These are phyloP conservation scores for Bathelium albidoporum DNA, from an alignment of 495 filamentous ascomycete genomes.

Conservation along the genomic window DNA sequence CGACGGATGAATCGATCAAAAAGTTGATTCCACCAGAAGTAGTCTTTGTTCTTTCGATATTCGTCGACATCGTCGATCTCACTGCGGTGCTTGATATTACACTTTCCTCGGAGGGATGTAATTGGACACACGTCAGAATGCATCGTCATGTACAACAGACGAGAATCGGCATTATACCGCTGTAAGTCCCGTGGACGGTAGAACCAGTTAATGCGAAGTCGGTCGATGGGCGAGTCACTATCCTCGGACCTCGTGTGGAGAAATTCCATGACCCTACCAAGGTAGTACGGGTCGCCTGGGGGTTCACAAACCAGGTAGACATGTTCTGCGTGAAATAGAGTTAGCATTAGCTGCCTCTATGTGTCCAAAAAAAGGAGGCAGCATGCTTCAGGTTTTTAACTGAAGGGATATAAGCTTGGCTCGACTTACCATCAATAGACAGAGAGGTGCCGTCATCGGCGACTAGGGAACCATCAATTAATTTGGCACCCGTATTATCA, in stretches of 20 bases:
- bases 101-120: conserved; percentile 84
- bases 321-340: conserved; percentile 55
- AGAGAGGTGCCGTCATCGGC: conserved; percentile 87
- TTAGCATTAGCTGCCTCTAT: conserved; percentile 21
- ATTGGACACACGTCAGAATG: conserved; percentile 94
- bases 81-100: conserved; percentile 72
- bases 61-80: conserved; percentile 75
- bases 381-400: conserved; percentile 1
- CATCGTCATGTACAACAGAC: conserved; percentile 91
- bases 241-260: conserved; percentile 64
- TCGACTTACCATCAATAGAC: conserved; percentile 68
- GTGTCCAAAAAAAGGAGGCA: conserved; percentile 10
- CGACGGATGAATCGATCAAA: conserved; percentile 98
- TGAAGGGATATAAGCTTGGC: not conserved
- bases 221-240: conserved; percentile 61
- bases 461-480: conserved; percentile 68
- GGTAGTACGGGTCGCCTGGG: conserved; percentile 94
- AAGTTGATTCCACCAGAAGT: conserved; percentile 95
- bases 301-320: conserved; percentile 97
- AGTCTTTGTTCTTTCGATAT: conserved; percentile 72
- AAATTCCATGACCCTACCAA: conserved; percentile 97
- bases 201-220: conserved; percentile 93
- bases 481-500: conserved; percentile 52
- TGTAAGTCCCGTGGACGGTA: conserved; percentile 94
- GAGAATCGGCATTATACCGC: conserved; percentile 77